Conservation (phyloP, 1,284 basidiomycete species). For the Boletellus sp. region DNA sequence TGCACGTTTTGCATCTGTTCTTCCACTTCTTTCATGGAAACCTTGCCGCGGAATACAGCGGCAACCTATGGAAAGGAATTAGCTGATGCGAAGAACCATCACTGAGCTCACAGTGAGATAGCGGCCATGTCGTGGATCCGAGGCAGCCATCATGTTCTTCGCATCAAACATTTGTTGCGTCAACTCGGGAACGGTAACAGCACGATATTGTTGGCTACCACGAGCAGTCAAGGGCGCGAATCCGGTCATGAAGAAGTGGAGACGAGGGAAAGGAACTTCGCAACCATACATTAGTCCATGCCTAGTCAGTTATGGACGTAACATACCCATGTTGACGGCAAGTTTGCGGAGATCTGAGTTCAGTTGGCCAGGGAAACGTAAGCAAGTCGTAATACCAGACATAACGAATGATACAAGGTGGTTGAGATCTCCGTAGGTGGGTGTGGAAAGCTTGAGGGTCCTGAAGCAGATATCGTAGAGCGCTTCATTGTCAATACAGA, state of each 20-base stretch:
- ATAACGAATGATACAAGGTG: slow-evolving; percentile 97
- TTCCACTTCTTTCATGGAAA: slow-evolving; percentile 98
- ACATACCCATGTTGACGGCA: slow-evolving; percentile 95
- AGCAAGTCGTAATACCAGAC: slow-evolving; percentile 94
- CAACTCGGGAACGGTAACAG: slow-evolving; percentile 92
- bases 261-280: slow-evolving; percentile 92
- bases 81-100: not conserved
- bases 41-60: slow-evolving; percentile 97
- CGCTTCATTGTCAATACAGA: slow-evolving; percentile 97
- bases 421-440: slow-evolving; percentile 96
- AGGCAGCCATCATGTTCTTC: slow-evolving; percentile 98
- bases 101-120: slow-evolving; percentile 72
- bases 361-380: slow-evolving; percentile 98
- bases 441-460: slow-evolving; percentile 90
- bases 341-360: slow-evolving; percentile 97
- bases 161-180: slow-evolving; percentile 99
- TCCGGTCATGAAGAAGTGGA: slow-evolving; percentile 99
- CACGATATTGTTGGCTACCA: slow-evolving; percentile 90
- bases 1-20: slow-evolving; percentile 97
- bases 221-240: slow-evolving; percentile 94
- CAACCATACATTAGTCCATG: not conserved
- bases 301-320: not conserved
- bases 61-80: slow-evolving; percentile 59
- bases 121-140: slow-evolving; percentile 91
- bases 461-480: slow-evolving; percentile 98